A percentile compares a stretch with the other conserved stretches of the same genome.
Conservation (phyloP, 2,329 filamentous ascomycete genomes). For the Paecilomyces variotii region DNA sequence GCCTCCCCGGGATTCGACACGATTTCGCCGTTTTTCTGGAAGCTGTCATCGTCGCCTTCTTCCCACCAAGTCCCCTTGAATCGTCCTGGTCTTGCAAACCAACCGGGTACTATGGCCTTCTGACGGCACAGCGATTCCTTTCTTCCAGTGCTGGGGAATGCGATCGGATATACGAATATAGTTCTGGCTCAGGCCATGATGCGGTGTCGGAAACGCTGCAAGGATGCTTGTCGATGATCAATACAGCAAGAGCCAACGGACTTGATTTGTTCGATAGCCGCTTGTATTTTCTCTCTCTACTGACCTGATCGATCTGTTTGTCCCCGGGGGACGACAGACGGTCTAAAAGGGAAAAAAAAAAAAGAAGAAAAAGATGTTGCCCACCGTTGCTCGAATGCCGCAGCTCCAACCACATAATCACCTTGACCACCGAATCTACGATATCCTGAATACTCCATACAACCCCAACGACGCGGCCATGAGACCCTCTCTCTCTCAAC, state of each 20-base stretch:
- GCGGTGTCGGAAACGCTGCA: slow-evolving; percentile 38
- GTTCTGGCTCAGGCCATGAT: slow-evolving; percentile 24
- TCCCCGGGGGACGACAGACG: slow-evolving; percentile 10
- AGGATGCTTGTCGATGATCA: slow-evolving; percentile 31
- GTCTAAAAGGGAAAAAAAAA: slow-evolving; percentile 3
- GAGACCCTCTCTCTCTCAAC: slow-evolving; percentile 13
- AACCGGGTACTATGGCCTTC: neutral
- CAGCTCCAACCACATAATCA: slow-evolving; percentile 36
- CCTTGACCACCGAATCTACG: slow-evolving; percentile 22
- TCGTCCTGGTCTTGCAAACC: neutral
- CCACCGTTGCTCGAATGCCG: slow-evolving; percentile 39
- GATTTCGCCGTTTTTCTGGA: neutral
- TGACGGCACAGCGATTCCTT: neutral
- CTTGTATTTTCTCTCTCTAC: neutral
- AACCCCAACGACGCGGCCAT: slow-evolving; percentile 20
- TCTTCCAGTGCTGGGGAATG: neutral
- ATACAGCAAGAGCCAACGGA: slow-evolving; percentile 17
- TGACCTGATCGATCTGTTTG: neutral
- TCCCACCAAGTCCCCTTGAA: neutral
- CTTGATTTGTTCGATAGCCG: slow-evolving; percentile 8
- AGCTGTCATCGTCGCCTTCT: neutral
- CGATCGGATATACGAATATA: neutral
- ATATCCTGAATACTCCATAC: slow-evolving; percentile 23
- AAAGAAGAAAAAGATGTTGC: slow-evolving; percentile 36
- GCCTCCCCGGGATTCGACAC: slow-evolving; percentile 1